Conservation (phyloP, 306 rosid genomes). For the Crotalaria pallida region DNA sequence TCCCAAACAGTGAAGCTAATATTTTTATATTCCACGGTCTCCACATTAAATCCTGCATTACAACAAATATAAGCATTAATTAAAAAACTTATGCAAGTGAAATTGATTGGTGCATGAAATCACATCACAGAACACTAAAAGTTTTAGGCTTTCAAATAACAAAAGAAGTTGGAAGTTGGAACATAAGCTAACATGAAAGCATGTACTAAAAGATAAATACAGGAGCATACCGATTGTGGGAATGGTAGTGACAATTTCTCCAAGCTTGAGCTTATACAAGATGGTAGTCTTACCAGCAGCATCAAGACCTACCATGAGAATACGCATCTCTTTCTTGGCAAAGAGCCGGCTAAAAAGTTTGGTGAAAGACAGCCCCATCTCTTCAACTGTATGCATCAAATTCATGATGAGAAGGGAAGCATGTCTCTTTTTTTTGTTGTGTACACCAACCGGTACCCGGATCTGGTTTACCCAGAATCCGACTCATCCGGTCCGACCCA, state of each 20-base stretch:
- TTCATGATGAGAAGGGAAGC: not conserved
- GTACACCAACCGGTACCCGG: too few relatives aligned
- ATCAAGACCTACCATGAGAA: too few relatives aligned
- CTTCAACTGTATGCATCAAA: constrained; percentile 29
- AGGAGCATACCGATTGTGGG: constrained; percentile 60
- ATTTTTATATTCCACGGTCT: constrained; percentile 73
- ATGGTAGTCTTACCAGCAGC: too few relatives aligned
- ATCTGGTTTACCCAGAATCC: too few relatives aligned
- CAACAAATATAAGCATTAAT: constrained; percentile 6
- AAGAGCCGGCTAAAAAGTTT: constrained; percentile 72
- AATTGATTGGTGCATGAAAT: not conserved
- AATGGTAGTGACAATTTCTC: constrained; percentile 71
- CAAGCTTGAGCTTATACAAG: constrained; percentile 69
- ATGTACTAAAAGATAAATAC: not conserved
- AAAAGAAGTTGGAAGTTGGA: not conserved
- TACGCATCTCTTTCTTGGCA: too few relatives aligned
- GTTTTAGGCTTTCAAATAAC: not conserved
- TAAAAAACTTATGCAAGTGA: not conserved
- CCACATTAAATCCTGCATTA: constrained; percentile 58
- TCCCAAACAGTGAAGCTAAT: constrained; percentile 77
- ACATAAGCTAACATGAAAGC: not conserved
- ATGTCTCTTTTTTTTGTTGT: too few relatives aligned
- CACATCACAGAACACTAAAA: not conserved
- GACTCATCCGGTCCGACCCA: too few relatives aligned
- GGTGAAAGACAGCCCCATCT: constrained; percentile 65